Evolutionary conservation across 257 asterid species (phyloP).

Genomic region (Perilla frutescens): DNA sequence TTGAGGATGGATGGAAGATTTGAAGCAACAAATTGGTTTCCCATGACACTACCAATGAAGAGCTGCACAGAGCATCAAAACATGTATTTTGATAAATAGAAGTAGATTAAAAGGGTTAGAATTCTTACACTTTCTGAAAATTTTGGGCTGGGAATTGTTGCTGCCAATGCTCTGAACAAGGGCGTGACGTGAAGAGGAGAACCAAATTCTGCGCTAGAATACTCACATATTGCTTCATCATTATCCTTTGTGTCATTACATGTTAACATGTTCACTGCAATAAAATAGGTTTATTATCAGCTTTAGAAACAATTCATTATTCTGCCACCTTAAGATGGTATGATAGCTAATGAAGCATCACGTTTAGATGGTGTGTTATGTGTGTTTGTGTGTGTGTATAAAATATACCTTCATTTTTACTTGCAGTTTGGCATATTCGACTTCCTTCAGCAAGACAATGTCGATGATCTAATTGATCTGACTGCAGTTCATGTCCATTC

Average conservation of each 20-base stretch:
- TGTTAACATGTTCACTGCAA: slow-evolving; percentile 48
- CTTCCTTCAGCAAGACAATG: slow-evolving; percentile 50
- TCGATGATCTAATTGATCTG: slow-evolving; percentile 51
- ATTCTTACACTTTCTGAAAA: slow-evolving; percentile 97
- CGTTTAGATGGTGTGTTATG: not conserved
- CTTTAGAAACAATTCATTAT: slow-evolving; percentile 23
- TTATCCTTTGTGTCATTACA: slow-evolving; percentile 42
- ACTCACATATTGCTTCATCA: slow-evolving; percentile 50
- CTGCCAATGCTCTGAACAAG: slow-evolving; percentile 89
- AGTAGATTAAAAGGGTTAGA: slow-evolving; percentile 22
- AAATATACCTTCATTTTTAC: slow-evolving; percentile 52
- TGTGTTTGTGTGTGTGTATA: not conserved
- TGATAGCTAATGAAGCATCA: slow-evolving; percentile 4
- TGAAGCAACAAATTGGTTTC: not conserved
- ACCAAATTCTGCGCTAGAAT: slow-evolving; percentile 57
- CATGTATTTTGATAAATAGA: not conserved
- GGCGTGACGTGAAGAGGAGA: slow-evolving; percentile 94
- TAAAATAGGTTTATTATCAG: slow-evolving; percentile 28
- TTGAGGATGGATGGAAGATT: not conserved
- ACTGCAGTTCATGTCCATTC: slow-evolving; percentile 46
- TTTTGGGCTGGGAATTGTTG: slow-evolving; percentile 90
- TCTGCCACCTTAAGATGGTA: slow-evolving; percentile 8
- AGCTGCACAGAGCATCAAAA: slow-evolving; percentile 7
- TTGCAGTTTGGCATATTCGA: slow-evolving; percentile 44
- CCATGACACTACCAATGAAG: slow-evolving; percentile 11